Evolutionary conservation across 768 basidiomycete species (phyloP), one percentile per base, ranked within the genome.

Genomic region (Porphyrellus cyaneotinctus): DNA sequence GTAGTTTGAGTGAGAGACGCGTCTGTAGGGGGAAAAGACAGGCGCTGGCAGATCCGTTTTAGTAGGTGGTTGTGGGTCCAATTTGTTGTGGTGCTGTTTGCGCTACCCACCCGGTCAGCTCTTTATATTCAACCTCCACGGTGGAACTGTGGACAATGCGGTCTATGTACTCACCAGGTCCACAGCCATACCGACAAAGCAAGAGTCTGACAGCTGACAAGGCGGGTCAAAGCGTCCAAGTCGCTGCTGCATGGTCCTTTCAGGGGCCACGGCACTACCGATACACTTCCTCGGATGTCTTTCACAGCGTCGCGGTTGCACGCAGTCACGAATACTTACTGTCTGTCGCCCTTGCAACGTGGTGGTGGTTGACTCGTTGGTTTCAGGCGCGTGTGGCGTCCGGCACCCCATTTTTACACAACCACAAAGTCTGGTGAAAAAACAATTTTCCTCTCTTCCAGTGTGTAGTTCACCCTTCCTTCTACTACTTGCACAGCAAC

Each of bases 21-120:
- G 69, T 67, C 63, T 58, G 52, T 56, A 62, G 56, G 65, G 56
- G 57, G 60, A 65, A 68, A 66, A 45, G 56, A 44, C 54, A 53
- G 56, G 53, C 45, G 54, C 52, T 52, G 53, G 35, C 8, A 13
- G 30, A 56, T 59, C 68, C 58, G 44, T 62, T 69, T 70, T 70
- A 58, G 68, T 69, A 65, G 68, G 60, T 69, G 56, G 63, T 32
- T 69, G 68, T 69, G 57, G 68, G 68, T 69, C 68, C 68, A 69
- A 31, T 17, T 39, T 70, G 61, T 67, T 69, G 58, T 70, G 69
- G 44, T 55, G 42, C 49, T 69, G 63, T 69, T 69, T 70, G 41
- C 51, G 6, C 60, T 60, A 42, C 48, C 50, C 32, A 36, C 32
- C 2, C 14, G 0, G 53, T 57, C 38, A 57, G 48, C 36, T 41